Conservation (phyloP, 2,329 filamentous ascomycete species). For the Verticillium nubilum region DNA sequence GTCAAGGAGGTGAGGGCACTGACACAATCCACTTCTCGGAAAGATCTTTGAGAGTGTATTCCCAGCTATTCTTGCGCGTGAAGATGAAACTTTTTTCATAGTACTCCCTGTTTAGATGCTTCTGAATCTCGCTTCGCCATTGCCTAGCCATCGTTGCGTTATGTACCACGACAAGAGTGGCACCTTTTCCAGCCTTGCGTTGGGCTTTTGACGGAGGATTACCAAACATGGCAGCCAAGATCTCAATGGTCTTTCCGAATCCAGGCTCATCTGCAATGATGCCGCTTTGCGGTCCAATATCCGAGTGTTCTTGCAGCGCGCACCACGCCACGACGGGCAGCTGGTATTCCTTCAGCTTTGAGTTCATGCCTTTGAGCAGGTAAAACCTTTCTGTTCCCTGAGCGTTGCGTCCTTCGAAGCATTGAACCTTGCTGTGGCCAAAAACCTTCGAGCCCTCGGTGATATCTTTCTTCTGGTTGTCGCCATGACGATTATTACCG, state of each 20-base stretch:
- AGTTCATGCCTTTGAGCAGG: background rate
- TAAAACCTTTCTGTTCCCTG: background rate
- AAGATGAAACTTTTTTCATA: background rate
- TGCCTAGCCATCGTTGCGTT: conserved; percentile 15
- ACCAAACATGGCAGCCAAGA: conserved; percentile 25
- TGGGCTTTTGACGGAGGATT: conserved; percentile 35
- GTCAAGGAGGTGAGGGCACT: background rate
- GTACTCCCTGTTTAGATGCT: background rate
- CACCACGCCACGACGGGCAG: background rate
- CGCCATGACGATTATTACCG: background rate
- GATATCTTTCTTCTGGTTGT: background rate
- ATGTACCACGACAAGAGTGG: conserved; percentile 27
- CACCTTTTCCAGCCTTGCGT: conserved; percentile 22
- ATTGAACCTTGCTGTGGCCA: background rate
- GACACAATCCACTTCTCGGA: background rate
- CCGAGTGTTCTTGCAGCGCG: background rate
- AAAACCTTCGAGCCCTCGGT: background rate
- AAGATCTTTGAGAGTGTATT: background rate
- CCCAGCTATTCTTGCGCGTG: background rate
- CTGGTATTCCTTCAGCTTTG: background rate
- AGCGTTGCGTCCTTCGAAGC: background rate
- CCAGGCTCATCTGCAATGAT: conserved; percentile 60
- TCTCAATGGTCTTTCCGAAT: conserved; percentile 57
- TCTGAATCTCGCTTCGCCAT: conserved; percentile 20
- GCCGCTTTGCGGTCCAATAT: conserved; percentile 34